Evolutionary conservation across 352 stramenopile genomes (phyloP).

Genomic region (Phytophthora pini): DNA sequence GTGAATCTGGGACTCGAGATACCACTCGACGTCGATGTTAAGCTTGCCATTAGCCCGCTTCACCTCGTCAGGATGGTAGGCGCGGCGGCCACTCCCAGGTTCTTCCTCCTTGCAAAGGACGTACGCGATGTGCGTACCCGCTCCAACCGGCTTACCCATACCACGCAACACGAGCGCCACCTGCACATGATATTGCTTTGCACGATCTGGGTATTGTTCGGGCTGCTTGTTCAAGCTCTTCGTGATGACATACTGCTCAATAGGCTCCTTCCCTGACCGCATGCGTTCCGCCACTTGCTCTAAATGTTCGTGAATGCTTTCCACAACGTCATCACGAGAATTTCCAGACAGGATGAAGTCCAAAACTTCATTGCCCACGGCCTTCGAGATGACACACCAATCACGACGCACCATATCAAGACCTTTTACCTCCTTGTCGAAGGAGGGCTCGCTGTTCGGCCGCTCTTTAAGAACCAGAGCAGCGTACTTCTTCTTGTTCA

Average conservation of each 20-base stretch:
- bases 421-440: slow-evolving; percentile 98
- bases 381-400: slow-evolving; percentile 99
- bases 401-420: slow-evolving; percentile 98
- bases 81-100: slow-evolving; percentile 65
- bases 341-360: slow-evolving; percentile 98
- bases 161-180: slow-evolving; percentile 97
- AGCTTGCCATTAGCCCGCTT: slow-evolving; percentile 79
- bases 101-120: slow-evolving; percentile 95
- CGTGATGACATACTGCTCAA: slow-evolving; percentile 99
- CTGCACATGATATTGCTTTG: slow-evolving; percentile 97
- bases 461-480: slow-evolving; percentile 94
- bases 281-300: slow-evolving; percentile 93
- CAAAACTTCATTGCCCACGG: slow-evolving; percentile 95
- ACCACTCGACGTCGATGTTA: slow-evolving; percentile 96
- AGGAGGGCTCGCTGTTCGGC: slow-evolving; percentile 58
- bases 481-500: slow-evolving; percentile 99
- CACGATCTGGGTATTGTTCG: slow-evolving; percentile 97
- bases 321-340: slow-evolving; percentile 94
- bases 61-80: slow-evolving; percentile 91
- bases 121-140: slow-evolving; percentile 99
- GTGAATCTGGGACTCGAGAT: slow-evolving; percentile 97
- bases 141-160: slow-evolving; percentile 96
- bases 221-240: slow-evolving; percentile 99
- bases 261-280: slow-evolving; percentile 92
- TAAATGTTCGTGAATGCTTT: slow-evolving; percentile 97